Percentiles rank a stretch among this genome's conserved stretches.
These are phyloP conservation scores for Deinandra increscens DNA, from an alignment of 129 eudicot genomes.

Conservation along the genomic window DNA sequence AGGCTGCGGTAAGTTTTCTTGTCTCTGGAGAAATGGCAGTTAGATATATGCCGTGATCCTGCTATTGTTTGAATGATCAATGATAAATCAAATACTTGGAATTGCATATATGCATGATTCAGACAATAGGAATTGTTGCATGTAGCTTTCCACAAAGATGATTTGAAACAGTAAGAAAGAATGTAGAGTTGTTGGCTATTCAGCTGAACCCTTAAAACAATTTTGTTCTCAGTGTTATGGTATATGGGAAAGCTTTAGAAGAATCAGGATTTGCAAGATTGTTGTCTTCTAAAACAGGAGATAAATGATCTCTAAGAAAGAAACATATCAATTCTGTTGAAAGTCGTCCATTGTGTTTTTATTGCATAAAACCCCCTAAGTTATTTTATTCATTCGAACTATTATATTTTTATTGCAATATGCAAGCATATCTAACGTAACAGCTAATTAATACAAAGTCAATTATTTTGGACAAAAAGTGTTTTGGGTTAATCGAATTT, in stretches of 20 bases:
- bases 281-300: too few species aligned
- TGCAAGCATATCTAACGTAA: not conserved
- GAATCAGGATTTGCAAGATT: not conserved
- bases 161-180: not conserved
- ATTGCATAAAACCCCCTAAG: too few species aligned
- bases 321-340: not conserved
- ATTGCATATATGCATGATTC: not conserved
- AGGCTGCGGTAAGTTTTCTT: slow-evolving; percentile 60
- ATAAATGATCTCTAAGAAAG: too few species aligned
- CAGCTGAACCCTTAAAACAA: not conserved
- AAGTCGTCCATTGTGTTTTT: too few species aligned
- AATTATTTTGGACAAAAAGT: not conserved
- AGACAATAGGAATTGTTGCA: not conserved
- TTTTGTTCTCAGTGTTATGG: not conserved
- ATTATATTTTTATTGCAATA: not conserved
- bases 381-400: not conserved
- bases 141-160: not conserved
- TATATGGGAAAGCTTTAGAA: not conserved
- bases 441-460: not conserved
- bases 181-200: not conserved
- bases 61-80: not conserved
- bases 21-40: not conserved
- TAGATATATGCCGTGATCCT: not conserved
- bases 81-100: not conserved
- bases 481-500: not conserved